Evolutionary conservation across 768 basidiomycete genomes (phyloP), one percentile per base, ranked within the genome.

Genomic region (Tylopilus vinaceipallidus): DNA sequence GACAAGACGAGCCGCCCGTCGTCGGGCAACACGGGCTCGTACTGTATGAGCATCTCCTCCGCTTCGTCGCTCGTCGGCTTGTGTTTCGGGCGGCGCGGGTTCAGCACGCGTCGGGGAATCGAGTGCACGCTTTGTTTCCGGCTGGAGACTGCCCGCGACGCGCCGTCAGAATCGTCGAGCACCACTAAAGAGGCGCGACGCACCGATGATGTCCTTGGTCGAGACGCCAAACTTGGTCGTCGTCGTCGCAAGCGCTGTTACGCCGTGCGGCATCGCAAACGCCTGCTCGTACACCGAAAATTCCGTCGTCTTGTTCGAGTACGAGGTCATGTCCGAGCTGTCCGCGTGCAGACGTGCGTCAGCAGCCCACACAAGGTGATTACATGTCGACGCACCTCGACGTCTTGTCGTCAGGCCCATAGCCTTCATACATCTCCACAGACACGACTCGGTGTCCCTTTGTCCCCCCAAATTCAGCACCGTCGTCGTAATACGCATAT

Each of bases 361-460:
- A 51, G 39, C 11, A 23, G n/a, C n/a, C n/a, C n/a, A n/a, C n/a
- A n/a, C n/a, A n/a, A n/a, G n/a, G n/a, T n/a, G n/a, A n/a, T 14
- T 11, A 22, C 9, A n/a, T 22, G 14, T 20, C 13, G 16, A 68
- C 82, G 6, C 49, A 89, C 91, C 89, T 93, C 52, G 71, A 71
- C 8, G 74, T 84, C 67, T 88, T 88, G 30, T 87, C 81, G 61
- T 91, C 87, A 6, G 78, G 64, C 2, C 70, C 70, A 17, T 70
- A 57, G 0, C 91, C 89, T 64, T 98, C 95, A 66, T 94, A 97
- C 40, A 97, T 71, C 70, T 98, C 95, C 4, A 94, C 88, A 16
- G 81, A 86, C 3, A 92, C 84, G 42, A 95, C 68, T 42, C 82
- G 75, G 62, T 85, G 81, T 0, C 89, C 84, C 60, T 87, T 89